Base-by-base conservation (phyloP, 495 filamentous ascomycete genomes). In the Penicillium tannophilum region DNA sequence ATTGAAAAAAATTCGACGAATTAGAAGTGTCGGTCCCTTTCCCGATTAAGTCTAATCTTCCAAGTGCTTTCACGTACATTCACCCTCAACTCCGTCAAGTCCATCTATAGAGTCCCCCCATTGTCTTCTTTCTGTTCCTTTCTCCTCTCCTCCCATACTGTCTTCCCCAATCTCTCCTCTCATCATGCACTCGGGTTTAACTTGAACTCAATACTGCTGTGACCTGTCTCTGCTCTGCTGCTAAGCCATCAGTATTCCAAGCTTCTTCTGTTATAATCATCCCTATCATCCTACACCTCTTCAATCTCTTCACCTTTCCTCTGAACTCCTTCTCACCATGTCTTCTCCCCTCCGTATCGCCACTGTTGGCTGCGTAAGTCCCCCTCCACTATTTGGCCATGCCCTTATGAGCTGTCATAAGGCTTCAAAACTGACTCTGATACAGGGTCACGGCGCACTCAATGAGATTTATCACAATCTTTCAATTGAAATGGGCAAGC, bases 401-500 rank as follows among this genome's bases (percentile, higher is more conserved):
- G 24, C n/a, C 17, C 50, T 6, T 49, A 49, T 47, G 23, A 3
- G 23, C 24, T 41, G 33, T n/a, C n/a, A 23, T 33, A 23, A 54
- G 28, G 2, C 33, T 54, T 16, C 4, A 12, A 52, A 9, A 43
- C 36, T 54, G 14, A 54, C 36, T 50, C 5, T 33, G 9, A 33
- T 50, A 39, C 55, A 93, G 92, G 94, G 92, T 46, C 94, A 98
- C 73, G 94, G 94, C 35, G 89, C 88, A 10, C 83, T 98, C 36
- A 80, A 97, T 63, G 88, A 89, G 24, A 97, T 98, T 54, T 98
- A 98, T 67, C 83, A 88, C 0, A 86, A 89, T 9, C 81, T 95
- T 24, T 72, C 82, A 17, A 76, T 75, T 39, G 74, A 90, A 12
- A 86, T 85, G 64, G 72, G 84, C 45, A 69, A 81, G 46, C 86